Conservation (phyloP, 2,329 filamentous ascomycete species). For the Mycosphaerella sp. region DNA sequence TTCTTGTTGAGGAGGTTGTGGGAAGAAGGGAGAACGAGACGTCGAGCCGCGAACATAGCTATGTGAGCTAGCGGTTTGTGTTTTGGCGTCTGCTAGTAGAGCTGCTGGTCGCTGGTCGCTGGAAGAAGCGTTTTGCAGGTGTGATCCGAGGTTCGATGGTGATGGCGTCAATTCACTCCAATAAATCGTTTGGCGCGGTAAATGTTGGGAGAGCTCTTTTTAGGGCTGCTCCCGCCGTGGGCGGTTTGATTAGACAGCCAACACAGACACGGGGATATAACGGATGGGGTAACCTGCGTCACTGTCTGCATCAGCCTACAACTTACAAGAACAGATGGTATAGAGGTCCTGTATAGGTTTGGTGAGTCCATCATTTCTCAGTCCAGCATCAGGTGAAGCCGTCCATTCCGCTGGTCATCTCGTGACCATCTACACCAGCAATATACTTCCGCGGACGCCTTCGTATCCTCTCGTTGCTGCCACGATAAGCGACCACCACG, state of each 20-base stretch:
- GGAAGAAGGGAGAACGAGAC: slow-evolving; percentile 13
- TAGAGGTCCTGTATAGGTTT: too few relatives aligned
- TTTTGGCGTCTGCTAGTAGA: too few relatives aligned
- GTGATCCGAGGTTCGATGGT: slow-evolving; percentile 8
- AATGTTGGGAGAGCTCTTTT: neutral
- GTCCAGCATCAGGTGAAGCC: neutral
- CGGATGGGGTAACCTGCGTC: too few relatives aligned
- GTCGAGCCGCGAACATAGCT: slow-evolving; percentile 30
- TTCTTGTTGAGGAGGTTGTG: neutral
- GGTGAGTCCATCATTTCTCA: too few relatives aligned
- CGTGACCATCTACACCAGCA: neutral
- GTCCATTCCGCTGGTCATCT: neutral
- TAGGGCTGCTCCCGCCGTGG: neutral
- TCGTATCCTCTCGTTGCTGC: neutral
- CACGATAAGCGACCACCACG: neutral
- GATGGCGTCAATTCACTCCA: neutral
- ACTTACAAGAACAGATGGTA: too few relatives aligned
- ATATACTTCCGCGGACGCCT: neutral
- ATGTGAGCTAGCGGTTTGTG: neutral
- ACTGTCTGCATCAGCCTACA: too few relatives aligned
- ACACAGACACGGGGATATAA: too few relatives aligned
- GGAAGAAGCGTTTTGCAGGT: neutral
- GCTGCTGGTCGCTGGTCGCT: too few relatives aligned
- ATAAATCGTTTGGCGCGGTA: too few relatives aligned
- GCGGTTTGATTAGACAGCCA: neutral